phyloP scores from a whole-genome alignment of 2,329 filamentous ascomycete species.

The Penicillium sp. region DNA sequence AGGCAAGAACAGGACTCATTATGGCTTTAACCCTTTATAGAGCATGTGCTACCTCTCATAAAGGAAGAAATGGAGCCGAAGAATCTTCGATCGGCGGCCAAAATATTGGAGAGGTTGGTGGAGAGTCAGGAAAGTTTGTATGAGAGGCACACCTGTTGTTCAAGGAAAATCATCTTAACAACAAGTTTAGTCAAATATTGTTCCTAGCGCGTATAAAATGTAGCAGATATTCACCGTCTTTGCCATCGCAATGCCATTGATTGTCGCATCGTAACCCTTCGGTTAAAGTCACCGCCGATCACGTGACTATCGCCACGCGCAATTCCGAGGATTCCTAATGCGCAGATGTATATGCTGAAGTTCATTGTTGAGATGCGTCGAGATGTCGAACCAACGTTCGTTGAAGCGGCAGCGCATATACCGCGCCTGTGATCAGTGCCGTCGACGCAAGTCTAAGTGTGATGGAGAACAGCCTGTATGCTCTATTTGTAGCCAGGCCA shows the following conservation, averaged over 20 bases:
- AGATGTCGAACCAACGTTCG: slow-evolving; percentile 11
- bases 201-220: not conserved
- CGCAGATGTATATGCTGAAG: not conserved
- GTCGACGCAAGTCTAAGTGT: slow-evolving; percentile 66
- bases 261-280: not conserved
- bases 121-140: not conserved
- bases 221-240: not conserved
- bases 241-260: not conserved
- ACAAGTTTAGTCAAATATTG: not conserved
- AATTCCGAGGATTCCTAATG: not conserved
- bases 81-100: not conserved
- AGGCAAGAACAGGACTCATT: not conserved
- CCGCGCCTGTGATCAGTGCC: slow-evolving; percentile 65
- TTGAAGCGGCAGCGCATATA: slow-evolving; percentile 38
- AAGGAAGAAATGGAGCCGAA: not conserved
- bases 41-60: not conserved
- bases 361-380: not conserved
- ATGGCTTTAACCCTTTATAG: not conserved
- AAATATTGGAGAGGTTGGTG: not conserved
- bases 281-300: slow-evolving; percentile 15
- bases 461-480: slow-evolving; percentile 67
- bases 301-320: slow-evolving; percentile 7
- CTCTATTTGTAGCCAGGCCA: slow-evolving; percentile 54
- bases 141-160: not conserved
- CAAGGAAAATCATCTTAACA: not conserved